Evolutionary conservation across 1,139 yeast species (phyloP).

Genomic region (Kodamaea alishanica): DNA sequence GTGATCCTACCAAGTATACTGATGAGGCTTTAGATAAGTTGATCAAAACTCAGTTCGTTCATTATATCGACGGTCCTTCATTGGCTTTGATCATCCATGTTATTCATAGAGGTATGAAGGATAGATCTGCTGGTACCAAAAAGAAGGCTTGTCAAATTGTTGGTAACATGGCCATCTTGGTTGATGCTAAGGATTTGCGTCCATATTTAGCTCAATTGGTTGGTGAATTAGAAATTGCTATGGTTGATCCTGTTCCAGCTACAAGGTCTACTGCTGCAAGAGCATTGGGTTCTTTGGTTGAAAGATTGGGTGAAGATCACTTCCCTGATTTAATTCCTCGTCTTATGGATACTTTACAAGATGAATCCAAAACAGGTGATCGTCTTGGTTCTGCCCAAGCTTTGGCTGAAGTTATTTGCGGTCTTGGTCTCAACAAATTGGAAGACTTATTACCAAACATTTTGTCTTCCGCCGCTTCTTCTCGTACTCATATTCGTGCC

Average conservation of each 20-base stretch:
- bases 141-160: slow-evolving; percentile 96
- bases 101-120: slow-evolving; percentile 91
- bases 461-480: slow-evolving; percentile 64
- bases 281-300: slow-evolving; percentile 94
- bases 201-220: slow-evolving; percentile 80
- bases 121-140: slow-evolving; percentile 87
- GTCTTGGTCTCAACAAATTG: slow-evolving; percentile 80
- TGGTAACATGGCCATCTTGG: slow-evolving; percentile 96
- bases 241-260: slow-evolving; percentile 98
- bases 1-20: slow-evolving; percentile 89
- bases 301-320: slow-evolving; percentile 90
- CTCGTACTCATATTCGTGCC: slow-evolving; percentile 73
- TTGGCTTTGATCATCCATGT: slow-evolving; percentile 93
- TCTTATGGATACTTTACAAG: slow-evolving; percentile 70
- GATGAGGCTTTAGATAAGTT: slow-evolving; percentile 84
- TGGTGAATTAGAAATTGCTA: slow-evolving; percentile 81
- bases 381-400: slow-evolving; percentile 98
- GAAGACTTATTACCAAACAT: slow-evolving; percentile 86
- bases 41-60: slow-evolving; percentile 89
- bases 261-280: slow-evolving; percentile 97
- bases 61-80: slow-evolving; percentile 97
- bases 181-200: slow-evolving; percentile 77
- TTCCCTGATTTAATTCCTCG: slow-evolving; percentile 92
- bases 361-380: slow-evolving; percentile 82
- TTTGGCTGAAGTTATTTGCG: slow-evolving; percentile 86